These are phyloP conservation scores for Amanita pallidorosea DNA, from an alignment of 768 basidiomycete genomes.

Conservation along the genomic window DNA sequence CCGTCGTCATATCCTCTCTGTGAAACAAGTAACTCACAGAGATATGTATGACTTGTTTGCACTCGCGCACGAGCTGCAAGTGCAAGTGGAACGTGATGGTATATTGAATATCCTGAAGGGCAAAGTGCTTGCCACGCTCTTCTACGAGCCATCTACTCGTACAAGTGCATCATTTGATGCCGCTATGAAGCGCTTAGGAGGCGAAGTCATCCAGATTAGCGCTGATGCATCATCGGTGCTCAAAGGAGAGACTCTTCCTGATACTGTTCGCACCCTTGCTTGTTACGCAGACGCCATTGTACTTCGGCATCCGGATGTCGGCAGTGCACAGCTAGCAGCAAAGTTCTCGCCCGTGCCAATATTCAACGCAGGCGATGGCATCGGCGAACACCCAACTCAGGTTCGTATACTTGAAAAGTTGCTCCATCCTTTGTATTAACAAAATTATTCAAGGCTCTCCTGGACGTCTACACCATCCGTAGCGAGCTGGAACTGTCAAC, in stretches of 20 bases:
- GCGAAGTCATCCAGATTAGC: conserved; percentile 81
- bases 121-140: conserved; percentile 81
- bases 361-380: conserved; percentile 94
- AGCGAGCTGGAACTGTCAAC: conserved; percentile 96
- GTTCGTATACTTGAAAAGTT: conserved; percentile 26
- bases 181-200: conserved; percentile 97
- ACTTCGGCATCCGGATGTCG: conserved; percentile 88
- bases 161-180: conserved; percentile 96
- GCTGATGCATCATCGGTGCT: conserved; percentile 77
- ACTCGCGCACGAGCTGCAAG: conserved; percentile 92
- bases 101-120: conserved; percentile 84
- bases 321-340: conserved; percentile 91
- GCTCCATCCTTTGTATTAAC: conserved; percentile 2
- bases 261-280: conserved; percentile 88
- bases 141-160: conserved; percentile 96
- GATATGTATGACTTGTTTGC: conserved; percentile 93
- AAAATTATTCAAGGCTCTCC: conserved; percentile 43
- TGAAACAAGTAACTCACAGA: conserved; percentile 84
- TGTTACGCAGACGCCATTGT: conserved; percentile 96
- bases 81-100: conserved; percentile 89
- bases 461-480: conserved; percentile 91
- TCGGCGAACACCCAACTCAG: conserved; percentile 96
- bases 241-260: conserved; percentile 90
- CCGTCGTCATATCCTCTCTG: conserved; percentile 85
- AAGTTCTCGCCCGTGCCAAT: conserved; percentile 94